These are phyloP conservation scores for Phaeophleospora eucalypticola DNA, from an alignment of 2,329 filamentous ascomycete species.

Conservation along the genomic window DNA sequence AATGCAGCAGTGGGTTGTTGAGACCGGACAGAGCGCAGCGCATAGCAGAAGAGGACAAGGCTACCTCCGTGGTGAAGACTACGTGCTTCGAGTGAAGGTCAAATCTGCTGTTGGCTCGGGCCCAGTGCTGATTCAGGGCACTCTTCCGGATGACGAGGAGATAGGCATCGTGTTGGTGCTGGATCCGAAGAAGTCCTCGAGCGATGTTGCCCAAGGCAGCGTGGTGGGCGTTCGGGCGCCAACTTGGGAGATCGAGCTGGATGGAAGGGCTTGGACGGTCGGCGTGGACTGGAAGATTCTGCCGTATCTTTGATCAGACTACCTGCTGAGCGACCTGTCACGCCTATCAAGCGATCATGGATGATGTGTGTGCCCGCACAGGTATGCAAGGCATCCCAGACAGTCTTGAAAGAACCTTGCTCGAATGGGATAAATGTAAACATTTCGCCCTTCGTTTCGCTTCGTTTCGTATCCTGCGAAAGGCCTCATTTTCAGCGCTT, in stretches of 20 bases:
- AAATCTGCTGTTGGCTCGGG: constrained; percentile 16
- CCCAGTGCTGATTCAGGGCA: constrained; percentile 18
- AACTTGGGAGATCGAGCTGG: constrained; percentile 39
- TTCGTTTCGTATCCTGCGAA: too few species aligned
- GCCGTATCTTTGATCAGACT: neutral
- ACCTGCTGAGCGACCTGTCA: neutral
- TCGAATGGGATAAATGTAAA: constrained; percentile 2
- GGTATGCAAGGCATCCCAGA: constrained; percentile 2
- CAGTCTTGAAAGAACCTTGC: neutral
- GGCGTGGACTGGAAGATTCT: constrained; percentile 40
- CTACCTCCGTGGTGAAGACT: constrained; percentile 23
- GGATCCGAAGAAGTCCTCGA: constrained; percentile 21
- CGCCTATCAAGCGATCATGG: neutral
- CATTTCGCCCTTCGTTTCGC: neutral
- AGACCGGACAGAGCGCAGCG: constrained; percentile 32
- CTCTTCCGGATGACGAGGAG: constrained; percentile 8
- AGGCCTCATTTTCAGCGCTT: too few species aligned
- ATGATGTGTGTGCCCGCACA: neutral
- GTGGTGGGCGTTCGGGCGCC: constrained; percentile 38
- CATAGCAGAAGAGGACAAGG: constrained; percentile 23
- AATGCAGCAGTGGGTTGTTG: constrained; percentile 50
- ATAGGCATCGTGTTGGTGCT: constrained; percentile 21
- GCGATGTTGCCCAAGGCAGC: constrained; percentile 23
- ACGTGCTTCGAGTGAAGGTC: constrained; percentile 21
- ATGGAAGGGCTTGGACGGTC: constrained; percentile 35